Evolutionary conservation across 2,329 filamentous ascomycete genomes (phyloP), one percentile per base, ranked within the genome.

Genomic region (Fusarium sambucinum): DNA sequence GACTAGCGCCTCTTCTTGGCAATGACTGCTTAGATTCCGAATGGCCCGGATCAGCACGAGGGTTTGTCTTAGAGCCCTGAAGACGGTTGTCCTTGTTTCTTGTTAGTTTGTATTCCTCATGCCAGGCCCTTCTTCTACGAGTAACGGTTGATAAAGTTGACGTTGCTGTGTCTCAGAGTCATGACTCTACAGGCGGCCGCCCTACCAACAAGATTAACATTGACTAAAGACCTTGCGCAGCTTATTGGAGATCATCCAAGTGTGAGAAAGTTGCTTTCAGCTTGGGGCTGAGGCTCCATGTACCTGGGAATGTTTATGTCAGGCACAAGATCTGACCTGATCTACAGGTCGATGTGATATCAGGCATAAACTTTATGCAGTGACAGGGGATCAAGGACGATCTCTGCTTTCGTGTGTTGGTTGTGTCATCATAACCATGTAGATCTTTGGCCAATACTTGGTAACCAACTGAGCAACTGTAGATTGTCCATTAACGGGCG

Each of bases 21-120:
- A 13, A 27, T 29, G 38, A 3, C 6, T 13, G 5, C 16, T 37
- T 30, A 11, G 7, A 21, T 58, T 48, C 52, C 61, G 66, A 59
- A 6, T 11, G 5, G n/a, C 11, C 66, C 61, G 56, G 52, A 66
- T 63, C 56, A 17, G 21, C 55, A 6, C 16, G 12, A 1, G 5
- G 14, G 1, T 13, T 10, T 29, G 55, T 59, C 48, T 42, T 12
- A 16, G 8, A 13, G 6, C n/a, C 40, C 6, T 21, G 25, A 41
- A 2, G 6, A 32, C 4, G 10, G 41, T 4, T 5, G 8, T 32
- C 19, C 38, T 17, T 41, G 0, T 8, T 23, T 23, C 10, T 14
- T 14, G 2, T 25, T 29, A 6, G 16, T 4, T 2, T 12, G 2
- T 12, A n/a, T 8, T 6, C 3, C 9, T 12, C 7, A 7, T 33